phyloP scores from a whole-genome alignment of 495 filamentous ascomycete species.

The Physcia stellaris region DNA sequence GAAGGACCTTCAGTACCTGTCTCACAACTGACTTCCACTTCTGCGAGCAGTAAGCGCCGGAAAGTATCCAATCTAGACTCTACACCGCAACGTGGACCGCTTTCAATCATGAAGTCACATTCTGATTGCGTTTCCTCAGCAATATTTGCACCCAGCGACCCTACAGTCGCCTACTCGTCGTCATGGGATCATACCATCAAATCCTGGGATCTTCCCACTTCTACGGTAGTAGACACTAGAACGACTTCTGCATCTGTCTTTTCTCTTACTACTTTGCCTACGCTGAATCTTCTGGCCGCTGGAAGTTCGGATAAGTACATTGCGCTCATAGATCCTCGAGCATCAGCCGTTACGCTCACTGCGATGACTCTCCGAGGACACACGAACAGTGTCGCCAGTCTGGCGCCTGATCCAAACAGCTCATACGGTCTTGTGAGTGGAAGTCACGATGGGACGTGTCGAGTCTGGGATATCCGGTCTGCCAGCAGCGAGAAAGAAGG shows the following conservation, averaged over 20 bases:
- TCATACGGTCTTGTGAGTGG: slow-evolving; percentile 70
- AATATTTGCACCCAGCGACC: slow-evolving; percentile 70
- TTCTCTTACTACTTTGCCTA: slow-evolving; percentile 54
- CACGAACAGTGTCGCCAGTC: slow-evolving; percentile 61
- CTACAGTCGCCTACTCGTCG: slow-evolving; percentile 76
- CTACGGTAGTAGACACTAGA: slow-evolving; percentile 56
- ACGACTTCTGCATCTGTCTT: slow-evolving; percentile 71
- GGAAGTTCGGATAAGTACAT: slow-evolving; percentile 80
- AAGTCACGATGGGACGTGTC: slow-evolving; percentile 77
- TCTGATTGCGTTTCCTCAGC: slow-evolving; percentile 55
- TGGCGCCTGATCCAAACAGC: slow-evolving; percentile 59
- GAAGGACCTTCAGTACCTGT: slow-evolving; percentile 57
- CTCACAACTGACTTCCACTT: slow-evolving; percentile 46
- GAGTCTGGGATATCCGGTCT: slow-evolving; percentile 82
- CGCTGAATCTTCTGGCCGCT: slow-evolving; percentile 60
- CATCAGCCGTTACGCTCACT: slow-evolving; percentile 52
- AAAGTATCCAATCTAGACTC: slow-evolving; percentile 50
- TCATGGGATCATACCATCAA: slow-evolving; percentile 81
- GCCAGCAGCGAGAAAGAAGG: slow-evolving; percentile 52
- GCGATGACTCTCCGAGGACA: slow-evolving; percentile 86
- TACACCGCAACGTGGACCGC: slow-evolving; percentile 62
- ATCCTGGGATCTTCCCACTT: slow-evolving; percentile 82
- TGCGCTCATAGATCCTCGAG: slow-evolving; percentile 78
- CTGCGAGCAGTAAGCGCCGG: slow-evolving; percentile 56
- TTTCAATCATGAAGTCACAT: slow-evolving; percentile 59